Evolutionary conservation across 2,329 filamentous ascomycete genomes (phyloP), one percentile per base, ranked within the genome.

Genomic region (Cladorrhinum sp.): DNA sequence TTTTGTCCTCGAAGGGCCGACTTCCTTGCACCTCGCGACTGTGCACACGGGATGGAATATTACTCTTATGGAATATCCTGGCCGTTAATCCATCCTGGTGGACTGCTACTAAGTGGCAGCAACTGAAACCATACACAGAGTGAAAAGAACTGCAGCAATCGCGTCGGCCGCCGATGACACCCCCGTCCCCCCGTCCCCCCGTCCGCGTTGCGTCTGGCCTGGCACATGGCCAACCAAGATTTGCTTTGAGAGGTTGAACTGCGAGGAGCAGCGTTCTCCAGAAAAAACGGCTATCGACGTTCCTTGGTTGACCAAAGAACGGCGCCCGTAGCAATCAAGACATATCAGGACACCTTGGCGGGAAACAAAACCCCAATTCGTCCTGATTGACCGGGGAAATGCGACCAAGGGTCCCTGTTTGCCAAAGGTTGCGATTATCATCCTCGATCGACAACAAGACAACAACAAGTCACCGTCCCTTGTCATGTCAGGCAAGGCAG

Each of bases 151-250:
- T 46, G 39, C 39, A n/a, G 16, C 39, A 46, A 50, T 10, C 46
- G 46, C 46, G 46, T 50, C 18, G 14, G 30, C 20, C 9, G 52
- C 23, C 26, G 30, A 55, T 55, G 30, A 21, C 30, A 55, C 56
- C 16, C 16, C 26, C 16, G 52, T 55, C n/a, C 26, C 9, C 9
- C 9, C 4, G 26, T 21, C 42, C 57, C n/a, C n/a, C 30, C 4
- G 53, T 42, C 23, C n/a, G 18, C 20, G 21, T 57, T 28, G 18
- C 23, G 54, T 24, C 55, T 42, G 54, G 60, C 51, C 55, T 64
- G 57, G 62, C 64, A 63, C 65, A 65, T 64, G 65, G 62, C 30
- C 59, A 67, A 69, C 67, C 67, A 69, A 69, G 67, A 69, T 69
- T 65, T 62, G 62, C 52, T 55, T 52, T 52, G 21, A 46, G 60